phyloP scores from a whole-genome alignment of 176 grass and related monocot genomes.

The Lolium multiflorum region DNA sequence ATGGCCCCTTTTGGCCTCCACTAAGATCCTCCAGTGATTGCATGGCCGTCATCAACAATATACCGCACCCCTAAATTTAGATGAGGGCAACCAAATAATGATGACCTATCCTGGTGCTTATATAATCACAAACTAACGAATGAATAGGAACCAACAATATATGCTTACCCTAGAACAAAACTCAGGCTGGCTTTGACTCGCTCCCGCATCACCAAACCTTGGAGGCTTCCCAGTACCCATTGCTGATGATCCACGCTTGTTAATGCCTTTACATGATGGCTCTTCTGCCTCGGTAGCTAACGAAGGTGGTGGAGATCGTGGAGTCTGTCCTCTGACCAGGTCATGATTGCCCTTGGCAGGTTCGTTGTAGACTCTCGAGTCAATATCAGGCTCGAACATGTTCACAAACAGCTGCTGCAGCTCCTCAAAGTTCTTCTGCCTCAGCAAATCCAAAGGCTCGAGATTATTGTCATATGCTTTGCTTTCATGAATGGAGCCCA shows the following conservation, averaged over 20 bases:
- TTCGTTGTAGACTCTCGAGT: slow-evolving; percentile 57
- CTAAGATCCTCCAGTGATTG: no score
- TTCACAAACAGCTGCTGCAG: slow-evolving; percentile 86
- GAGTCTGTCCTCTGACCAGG: slow-evolving; percentile 29
- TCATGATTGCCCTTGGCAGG: slow-evolving; percentile 20
- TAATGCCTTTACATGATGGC: slow-evolving; percentile 45
- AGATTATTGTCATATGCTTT: slow-evolving; percentile 25
- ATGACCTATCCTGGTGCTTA: neutral
- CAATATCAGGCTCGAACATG: slow-evolving; percentile 80
- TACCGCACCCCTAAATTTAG: neutral
- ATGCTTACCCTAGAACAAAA: slow-evolving; percentile 89
- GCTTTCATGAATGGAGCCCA: slow-evolving; percentile 40
- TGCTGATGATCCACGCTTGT: slow-evolving; percentile 73
- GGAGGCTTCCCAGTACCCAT: slow-evolving; percentile 61
- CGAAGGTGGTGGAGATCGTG: slow-evolving; percentile 48
- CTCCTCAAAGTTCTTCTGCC: slow-evolving; percentile 86
- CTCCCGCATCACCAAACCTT: slow-evolving; percentile 44
- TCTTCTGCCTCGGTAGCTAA: slow-evolving; percentile 35
- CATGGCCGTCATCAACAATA: neutral
- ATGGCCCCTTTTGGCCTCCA: no score
- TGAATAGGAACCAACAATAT: neutral
- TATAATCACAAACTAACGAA: neutral
- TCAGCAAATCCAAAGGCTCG: slow-evolving; percentile 52
- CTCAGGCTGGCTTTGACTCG: neutral
- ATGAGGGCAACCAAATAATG: slow-evolving; percentile 9